These are phyloP conservation scores for Pichia scutulata DNA, from an alignment of 805 yeast species.

Conservation along the genomic window DNA sequence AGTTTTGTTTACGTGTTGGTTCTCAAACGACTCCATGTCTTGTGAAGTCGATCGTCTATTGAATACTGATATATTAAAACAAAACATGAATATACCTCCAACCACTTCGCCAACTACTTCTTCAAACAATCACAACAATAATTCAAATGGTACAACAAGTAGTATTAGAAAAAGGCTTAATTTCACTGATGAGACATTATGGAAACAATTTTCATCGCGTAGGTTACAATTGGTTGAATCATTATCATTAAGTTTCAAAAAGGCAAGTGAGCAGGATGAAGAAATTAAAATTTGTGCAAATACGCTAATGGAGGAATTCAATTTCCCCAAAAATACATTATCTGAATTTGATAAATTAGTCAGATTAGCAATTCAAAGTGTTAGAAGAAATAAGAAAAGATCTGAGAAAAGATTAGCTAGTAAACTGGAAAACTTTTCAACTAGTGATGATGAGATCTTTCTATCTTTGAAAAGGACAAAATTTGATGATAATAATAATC, in stretches of 20 bases:
- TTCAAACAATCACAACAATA: neutral
- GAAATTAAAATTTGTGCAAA: slow-evolving; percentile 74
- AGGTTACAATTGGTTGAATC: slow-evolving; percentile 84
- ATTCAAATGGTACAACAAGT: slow-evolving; percentile 29
- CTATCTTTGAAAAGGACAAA: slow-evolving; percentile 1
- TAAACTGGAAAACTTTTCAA: slow-evolving; percentile 11
- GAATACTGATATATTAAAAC: too few species aligned
- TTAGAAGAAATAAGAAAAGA: slow-evolving; percentile 77
- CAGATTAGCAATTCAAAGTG: slow-evolving; percentile 89
- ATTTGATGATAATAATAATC: neutral
- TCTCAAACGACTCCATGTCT: neutral
- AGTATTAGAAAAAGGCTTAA: slow-evolving; percentile 52
- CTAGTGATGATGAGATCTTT: slow-evolving; percentile 7
- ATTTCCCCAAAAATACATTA: slow-evolving; percentile 49
- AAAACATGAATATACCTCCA: neutral
- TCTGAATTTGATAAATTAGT: slow-evolving; percentile 84
- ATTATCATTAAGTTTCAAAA: slow-evolving; percentile 47
- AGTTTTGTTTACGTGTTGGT: too few species aligned
- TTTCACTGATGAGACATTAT: slow-evolving; percentile 71
- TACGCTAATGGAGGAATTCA: slow-evolving; percentile 69
- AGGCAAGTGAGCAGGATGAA: slow-evolving; percentile 90
- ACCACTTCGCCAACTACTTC: too few species aligned
- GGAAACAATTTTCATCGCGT: slow-evolving; percentile 90
- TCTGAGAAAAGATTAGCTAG: slow-evolving; percentile 35
- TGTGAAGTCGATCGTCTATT: neutral